Conservation (phyloP, 2,329 filamentous ascomycete species). For the Pyrenophora tritici-repentis region DNA sequence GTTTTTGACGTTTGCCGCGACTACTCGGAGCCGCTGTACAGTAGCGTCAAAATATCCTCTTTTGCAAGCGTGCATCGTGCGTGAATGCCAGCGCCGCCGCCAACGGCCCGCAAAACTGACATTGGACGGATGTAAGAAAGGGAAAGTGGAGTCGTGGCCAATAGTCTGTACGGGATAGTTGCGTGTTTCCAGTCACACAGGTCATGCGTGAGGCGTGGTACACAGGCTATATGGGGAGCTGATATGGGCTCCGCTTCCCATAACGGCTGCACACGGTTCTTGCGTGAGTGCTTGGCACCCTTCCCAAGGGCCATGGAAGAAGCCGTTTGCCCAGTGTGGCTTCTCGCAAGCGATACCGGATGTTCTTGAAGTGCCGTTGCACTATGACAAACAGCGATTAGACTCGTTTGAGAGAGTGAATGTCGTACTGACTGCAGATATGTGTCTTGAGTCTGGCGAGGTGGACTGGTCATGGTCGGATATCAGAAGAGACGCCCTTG, state of each 20-base stretch:
- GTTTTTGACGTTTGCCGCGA: background rate
- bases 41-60: background rate
- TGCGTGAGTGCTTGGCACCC: background rate
- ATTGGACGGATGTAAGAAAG: slow-evolving; percentile 13
- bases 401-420: too few relatives aligned
- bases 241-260: slow-evolving; percentile 17
- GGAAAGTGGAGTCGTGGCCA: slow-evolving; percentile 11
- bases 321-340: background rate
- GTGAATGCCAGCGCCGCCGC: background rate
- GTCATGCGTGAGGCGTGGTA: slow-evolving; percentile 14
- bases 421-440: too few relatives aligned
- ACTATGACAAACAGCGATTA: too few relatives aligned
- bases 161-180: slow-evolving; percentile 4
- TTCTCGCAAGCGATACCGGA: background rate
- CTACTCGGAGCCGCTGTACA: background rate
- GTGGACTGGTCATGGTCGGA: too few relatives aligned
- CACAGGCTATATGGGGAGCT: slow-evolving; percentile 21
- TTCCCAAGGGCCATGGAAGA: background rate
- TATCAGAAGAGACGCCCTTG: too few relatives aligned
- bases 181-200: slow-evolving; percentile 4
- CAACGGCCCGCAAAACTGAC: background rate
- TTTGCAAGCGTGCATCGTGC: background rate
- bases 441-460: too few relatives aligned
- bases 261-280: slow-evolving; percentile 1
- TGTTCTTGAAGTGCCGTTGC: background rate